Base-by-base conservation (phyloP, 257 asterid species). In the Mitragyna speciosa region DNA sequence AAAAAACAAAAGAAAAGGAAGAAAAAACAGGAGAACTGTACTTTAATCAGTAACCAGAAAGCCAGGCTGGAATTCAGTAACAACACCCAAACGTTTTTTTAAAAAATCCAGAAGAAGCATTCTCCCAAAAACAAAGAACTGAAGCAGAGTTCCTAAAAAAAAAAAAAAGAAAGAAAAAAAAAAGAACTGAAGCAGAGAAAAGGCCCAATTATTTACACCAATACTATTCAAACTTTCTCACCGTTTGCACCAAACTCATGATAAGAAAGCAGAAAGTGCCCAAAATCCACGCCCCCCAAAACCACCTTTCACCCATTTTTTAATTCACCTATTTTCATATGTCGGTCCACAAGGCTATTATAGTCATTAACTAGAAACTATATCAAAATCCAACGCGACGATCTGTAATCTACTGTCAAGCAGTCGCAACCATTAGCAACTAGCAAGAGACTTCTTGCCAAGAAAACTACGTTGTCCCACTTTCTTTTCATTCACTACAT, bases 311-410 rank as follows among this genome's bases (percentile, higher is more conserved):
- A 33, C 54, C 58, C 22, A 75, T 86, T 81, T 85, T 36, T 36
- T 36, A 1, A 36, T 36, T 69, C 24, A 33, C 54, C 58, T 22
- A 75, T 86, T 81, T 85, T 71, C 41, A 56, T 17, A n/a, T 76
- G 90, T 89, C 91, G 96, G 97, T 83, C 83, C 84, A 81, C 79
- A 84, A 69, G 91, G 89, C 24, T 86, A 87, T 82, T 84, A 78
- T 85, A 30, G 91, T 88, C 89, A 80, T 83, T 85, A 82, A 48
- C 14, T 48, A 5, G 76, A 61, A 47, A 47, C 84, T 31, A 49
- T 70, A 41, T 52, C 71, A 66, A 85, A 63, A 81, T 84, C 80
- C 7, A 75, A 80, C 82, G 5, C 67, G 59, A 61, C 1, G 26
- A 48, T 10, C 14, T 58, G 28, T 22, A 59, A 59, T 59, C 66